These are phyloP conservation scores for Pistacia integerrima DNA, from an alignment of 345 rosid species.

Conservation along the genomic window DNA sequence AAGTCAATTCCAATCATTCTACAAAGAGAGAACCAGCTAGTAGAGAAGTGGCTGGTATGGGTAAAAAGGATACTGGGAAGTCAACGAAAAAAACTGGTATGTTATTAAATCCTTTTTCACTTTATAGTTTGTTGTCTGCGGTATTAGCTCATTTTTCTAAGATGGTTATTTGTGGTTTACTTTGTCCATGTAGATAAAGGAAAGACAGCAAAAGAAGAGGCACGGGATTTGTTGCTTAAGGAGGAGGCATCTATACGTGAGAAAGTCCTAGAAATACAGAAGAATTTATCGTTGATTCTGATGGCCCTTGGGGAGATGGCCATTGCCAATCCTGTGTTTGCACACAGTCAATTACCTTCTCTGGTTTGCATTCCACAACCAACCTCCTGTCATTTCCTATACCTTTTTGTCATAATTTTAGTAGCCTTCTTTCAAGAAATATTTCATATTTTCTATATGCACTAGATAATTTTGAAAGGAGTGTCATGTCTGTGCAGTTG, in stretches of 20 bases:
- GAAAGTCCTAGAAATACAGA: slow-evolving; percentile 62
- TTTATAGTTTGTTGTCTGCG: slow-evolving; percentile 10
- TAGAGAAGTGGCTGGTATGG: slow-evolving; percentile 55
- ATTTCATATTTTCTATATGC: background rate
- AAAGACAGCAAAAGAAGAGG: slow-evolving; percentile 94
- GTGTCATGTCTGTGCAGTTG: background rate
- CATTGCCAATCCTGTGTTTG: slow-evolving; percentile 83
- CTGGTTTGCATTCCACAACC: slow-evolving; percentile 59
- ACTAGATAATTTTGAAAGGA: background rate
- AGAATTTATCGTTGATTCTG: slow-evolving; percentile 70
- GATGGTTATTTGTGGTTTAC: slow-evolving; percentile 13
- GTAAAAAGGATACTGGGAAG: slow-evolving; percentile 72
- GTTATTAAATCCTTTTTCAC: slow-evolving; percentile 18
- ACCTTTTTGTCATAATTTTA: too few species aligned
- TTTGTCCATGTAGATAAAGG: slow-evolving; percentile 64
- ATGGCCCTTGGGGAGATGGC: slow-evolving; percentile 89
- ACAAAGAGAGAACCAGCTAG: slow-evolving; percentile 60
- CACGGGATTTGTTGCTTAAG: slow-evolving; percentile 82
- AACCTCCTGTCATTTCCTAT: background rate
- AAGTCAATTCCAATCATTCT: slow-evolving; percentile 51
- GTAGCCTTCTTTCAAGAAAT: background rate
- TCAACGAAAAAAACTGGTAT: slow-evolving; percentile 68
- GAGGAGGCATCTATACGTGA: slow-evolving; percentile 84
- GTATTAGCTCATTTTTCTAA: background rate
- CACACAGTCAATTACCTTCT: slow-evolving; percentile 88